Percentiles rank a stretch among this genome's conserved stretches.
phyloP scores from a whole-genome alignment of 1,139 yeast genomes.

The Eremothecium coryli region DNA sequence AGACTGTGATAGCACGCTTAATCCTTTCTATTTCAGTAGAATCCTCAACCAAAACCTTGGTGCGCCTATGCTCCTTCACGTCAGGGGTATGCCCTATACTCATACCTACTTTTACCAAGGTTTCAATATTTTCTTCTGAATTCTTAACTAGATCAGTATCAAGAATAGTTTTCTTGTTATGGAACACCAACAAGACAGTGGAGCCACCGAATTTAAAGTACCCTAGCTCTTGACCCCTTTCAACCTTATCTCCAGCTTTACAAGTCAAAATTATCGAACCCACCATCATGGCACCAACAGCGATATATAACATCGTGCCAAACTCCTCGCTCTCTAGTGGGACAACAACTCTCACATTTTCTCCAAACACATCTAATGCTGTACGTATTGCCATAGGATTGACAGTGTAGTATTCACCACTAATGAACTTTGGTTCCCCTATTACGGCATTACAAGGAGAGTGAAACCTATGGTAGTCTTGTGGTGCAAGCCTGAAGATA shows the following conservation, averaged over 20 bases:
- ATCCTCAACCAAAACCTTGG: conserved; percentile 39
- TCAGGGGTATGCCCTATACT: conserved; percentile 70
- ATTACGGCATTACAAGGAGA: conserved; percentile 71
- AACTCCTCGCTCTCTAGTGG: conserved; percentile 67
- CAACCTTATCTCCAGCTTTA: conserved; percentile 47
- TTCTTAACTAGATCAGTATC: conserved; percentile 69
- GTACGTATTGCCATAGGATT: conserved; percentile 96
- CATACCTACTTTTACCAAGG: conserved; percentile 82
- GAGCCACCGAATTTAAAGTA: conserved; percentile 96
- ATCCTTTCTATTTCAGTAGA: conserved; percentile 45
- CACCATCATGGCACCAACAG: conserved; percentile 99
- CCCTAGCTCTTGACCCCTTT: conserved; percentile 78
- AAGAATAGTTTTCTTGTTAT: conserved; percentile 38
- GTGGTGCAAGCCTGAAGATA: conserved; percentile 87
- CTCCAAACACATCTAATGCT: conserved; percentile 84
- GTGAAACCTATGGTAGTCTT: conserved; percentile 93
- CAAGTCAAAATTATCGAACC: conserved; percentile 77
- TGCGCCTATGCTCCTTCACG: conserved; percentile 42
- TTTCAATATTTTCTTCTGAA: conserved; percentile 64
- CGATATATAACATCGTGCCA: conserved; percentile 68
- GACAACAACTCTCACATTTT: conserved; percentile 68
- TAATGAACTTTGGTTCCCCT: conserved; percentile 56
- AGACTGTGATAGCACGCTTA: conserved; percentile 50
- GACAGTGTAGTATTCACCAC: conserved; percentile 91
- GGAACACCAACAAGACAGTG: conserved; percentile 59